These are phyloP conservation scores for Crithidia expoeki DNA, from an alignment of 208 protist genomes.

Conservation along the genomic window DNA sequence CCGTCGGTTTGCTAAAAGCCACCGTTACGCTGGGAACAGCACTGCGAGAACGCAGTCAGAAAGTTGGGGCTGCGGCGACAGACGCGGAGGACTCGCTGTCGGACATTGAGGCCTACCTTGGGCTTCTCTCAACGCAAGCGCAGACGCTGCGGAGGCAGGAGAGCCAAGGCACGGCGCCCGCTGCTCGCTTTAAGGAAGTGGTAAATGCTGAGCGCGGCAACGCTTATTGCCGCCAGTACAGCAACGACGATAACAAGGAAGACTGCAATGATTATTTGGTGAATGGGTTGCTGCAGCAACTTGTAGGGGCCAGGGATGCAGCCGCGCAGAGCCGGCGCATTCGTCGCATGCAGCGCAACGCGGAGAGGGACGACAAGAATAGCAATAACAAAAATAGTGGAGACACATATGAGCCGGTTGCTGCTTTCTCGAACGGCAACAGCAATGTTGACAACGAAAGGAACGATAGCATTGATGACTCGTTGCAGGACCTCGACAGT, in stretches of 20 bases:
- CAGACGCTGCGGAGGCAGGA: conserved; percentile 6
- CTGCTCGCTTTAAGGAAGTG: background rate
- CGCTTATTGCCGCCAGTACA: too few species aligned
- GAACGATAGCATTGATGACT: background rate
- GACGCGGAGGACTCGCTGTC: conserved; percentile 26
- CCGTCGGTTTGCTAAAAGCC: background rate
- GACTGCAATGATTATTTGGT: conserved; percentile 19
- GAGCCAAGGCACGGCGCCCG: background rate
- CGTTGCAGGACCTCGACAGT: background rate
- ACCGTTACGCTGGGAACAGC: conserved; percentile 18
- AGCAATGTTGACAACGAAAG: background rate
- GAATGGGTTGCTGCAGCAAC: conserved; percentile 23
- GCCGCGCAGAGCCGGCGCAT: conserved; percentile 19
- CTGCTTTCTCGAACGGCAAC: background rate
- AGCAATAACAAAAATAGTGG: background rate
- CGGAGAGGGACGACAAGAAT: background rate
- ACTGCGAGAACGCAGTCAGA: conserved; percentile 19
- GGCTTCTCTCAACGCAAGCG: conserved; percentile 19
- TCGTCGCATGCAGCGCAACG: conserved; percentile 9
- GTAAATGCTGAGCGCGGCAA: background rate
- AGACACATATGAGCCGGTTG: background rate
- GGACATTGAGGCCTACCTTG: conserved; percentile 34
- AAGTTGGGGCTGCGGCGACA: background rate
- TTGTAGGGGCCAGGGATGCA: conserved; percentile 25
- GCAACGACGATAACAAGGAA: background rate